Percentiles rank a stretch among this genome's conserved stretches.
These are phyloP conservation scores for Xylaria sp. DNA, from an alignment of 2,329 filamentous ascomycete species.

Conservation along the genomic window DNA sequence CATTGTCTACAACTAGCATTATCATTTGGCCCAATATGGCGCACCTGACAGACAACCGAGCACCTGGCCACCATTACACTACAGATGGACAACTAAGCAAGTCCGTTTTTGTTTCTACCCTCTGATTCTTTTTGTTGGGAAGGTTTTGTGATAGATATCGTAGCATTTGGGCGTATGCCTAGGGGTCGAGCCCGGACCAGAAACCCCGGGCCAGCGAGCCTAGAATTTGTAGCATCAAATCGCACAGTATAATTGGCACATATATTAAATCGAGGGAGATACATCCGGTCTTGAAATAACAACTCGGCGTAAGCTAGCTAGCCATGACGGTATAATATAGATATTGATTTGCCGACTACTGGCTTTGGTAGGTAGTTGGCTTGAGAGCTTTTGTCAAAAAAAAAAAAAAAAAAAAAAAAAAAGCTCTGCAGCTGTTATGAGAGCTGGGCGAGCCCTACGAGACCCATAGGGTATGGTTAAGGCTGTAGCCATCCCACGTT, in stretches of 20 bases:
- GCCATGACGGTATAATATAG: not conserved
- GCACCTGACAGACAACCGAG: constrained; percentile 16
- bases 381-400: not conserved
- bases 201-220: constrained; percentile 3
- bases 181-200: constrained; percentile 1
- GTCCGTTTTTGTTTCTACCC: constrained; percentile 8
- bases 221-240: constrained; percentile 7
- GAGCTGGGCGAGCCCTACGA: constrained; percentile 27
- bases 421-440: not conserved
- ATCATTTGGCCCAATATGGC: constrained; percentile 16
- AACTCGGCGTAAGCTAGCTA: constrained; percentile 1
- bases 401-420: not conserved
- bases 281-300: not conserved
- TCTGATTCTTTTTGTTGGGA: not conserved
- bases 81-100: constrained; percentile 21
- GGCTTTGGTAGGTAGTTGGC: not conserved
- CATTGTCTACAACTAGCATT: constrained; percentile 10
- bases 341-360: not conserved
- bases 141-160: constrained; percentile 16
- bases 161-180: constrained; percentile 6
- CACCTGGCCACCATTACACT: constrained; percentile 9
- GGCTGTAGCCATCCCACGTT: constrained; percentile 31
- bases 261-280: not conserved
- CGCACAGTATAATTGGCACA: constrained; percentile 7
- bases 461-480: constrained; percentile 34